Evolutionary conservation across 208 protist genomes (phyloP), one percentile per base, ranked within the genome.

Genomic region (Leptomonas seymouri): DNA sequence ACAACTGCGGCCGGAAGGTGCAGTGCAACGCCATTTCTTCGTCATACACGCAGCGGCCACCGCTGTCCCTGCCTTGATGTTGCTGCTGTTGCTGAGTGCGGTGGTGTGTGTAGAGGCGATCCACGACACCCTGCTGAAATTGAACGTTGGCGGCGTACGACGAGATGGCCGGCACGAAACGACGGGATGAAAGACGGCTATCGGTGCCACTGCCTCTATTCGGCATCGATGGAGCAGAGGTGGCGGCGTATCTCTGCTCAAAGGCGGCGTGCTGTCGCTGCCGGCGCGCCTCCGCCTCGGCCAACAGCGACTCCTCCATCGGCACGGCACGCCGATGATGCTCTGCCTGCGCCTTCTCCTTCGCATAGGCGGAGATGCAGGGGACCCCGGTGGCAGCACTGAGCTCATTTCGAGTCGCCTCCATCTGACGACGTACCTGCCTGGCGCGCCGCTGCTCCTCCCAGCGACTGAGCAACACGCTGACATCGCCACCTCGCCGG

Each of bases 231-330:
- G 55, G 5, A 8, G 42, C 3, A 27, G 46, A 42, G 4, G 41
- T 9, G 0, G 45, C 23, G 0, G 59, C 36, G 71, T 75, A 63
- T n/a, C 56, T 42, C 54, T 66, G 28, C 65, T 91, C 86, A 27
- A 70, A 80, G 8, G 74, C 53, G 46, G 62, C 80, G 74, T 85
- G 85, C 56, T 84, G 79, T n/a, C 83, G 85, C 69, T 68, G 66
- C 28, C 80, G 85, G 0, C 81, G 79, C 53, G 78, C 77, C 69
- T 81, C 76, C 25, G 88, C 83, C 50, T 76, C 74, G n/a, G 65
- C 74, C 39, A 85, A 57, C 8, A 95, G 60, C 58, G 80, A 76
- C 57, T 80, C 85, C 50, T 93, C 85, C 3, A 95, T 79, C 9
- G 75, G 51, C 39, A 81, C 58, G 0, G 65, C 67, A 12, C 60